phyloP scores from a whole-genome alignment of 495 filamentous ascomycete species.

The Tuber magnatum region DNA sequence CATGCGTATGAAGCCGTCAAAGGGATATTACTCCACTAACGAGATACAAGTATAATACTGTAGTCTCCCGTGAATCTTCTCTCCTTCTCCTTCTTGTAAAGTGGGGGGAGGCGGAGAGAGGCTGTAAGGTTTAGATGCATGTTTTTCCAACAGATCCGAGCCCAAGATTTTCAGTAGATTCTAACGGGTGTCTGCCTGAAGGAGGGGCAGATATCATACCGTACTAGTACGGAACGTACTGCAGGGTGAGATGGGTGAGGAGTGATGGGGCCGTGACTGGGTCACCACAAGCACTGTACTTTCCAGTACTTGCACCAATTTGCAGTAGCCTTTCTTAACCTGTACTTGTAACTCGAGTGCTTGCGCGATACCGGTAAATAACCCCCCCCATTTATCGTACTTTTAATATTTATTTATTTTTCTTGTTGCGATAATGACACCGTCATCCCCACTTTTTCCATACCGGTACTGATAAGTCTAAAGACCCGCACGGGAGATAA shows the following conservation, averaged over 20 bases:
- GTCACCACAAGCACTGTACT: not conserved
- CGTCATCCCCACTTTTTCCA: not conserved
- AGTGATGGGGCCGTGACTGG: not conserved
- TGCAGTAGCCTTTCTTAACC: not conserved
- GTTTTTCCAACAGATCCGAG: constrained; percentile 22
- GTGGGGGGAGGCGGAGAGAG: constrained; percentile 25
- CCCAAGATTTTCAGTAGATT: constrained; percentile 28
- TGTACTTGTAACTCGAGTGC: no score
- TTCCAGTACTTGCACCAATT: not conserved
- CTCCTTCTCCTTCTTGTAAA: not conserved
- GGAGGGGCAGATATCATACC: not conserved
- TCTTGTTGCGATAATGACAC: not conserved
- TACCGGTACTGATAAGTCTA: not conserved
- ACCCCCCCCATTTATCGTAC: not conserved
- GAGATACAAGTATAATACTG: not conserved
- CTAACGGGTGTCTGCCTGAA: constrained; percentile 21
- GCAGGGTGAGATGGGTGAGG: not conserved
- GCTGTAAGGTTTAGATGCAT: constrained; percentile 16
- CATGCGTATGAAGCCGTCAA: not conserved
- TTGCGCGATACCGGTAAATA: not conserved
- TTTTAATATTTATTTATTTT: not conserved
- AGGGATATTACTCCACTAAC: not conserved
- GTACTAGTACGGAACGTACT: not conserved
- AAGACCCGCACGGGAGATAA: not conserved
- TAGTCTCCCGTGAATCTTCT: not conserved